These are phyloP conservation scores for Populus alba DNA, from an alignment of 345 rosid genomes.

Conservation along the genomic window DNA sequence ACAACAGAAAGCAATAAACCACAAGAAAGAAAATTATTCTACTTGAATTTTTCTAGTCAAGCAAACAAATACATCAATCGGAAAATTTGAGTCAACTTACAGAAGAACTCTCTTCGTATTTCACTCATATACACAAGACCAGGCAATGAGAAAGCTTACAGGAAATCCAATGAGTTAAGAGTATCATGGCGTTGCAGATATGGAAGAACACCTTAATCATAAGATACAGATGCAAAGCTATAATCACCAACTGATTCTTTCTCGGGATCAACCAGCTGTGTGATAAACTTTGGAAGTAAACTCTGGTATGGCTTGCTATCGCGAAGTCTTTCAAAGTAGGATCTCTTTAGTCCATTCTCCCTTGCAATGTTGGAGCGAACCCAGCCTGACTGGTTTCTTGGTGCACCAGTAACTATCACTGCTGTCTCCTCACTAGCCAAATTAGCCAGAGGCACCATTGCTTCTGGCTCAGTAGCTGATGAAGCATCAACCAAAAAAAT, in stretches of 20 bases:
- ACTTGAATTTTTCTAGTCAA: no score
- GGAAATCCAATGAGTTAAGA: neutral
- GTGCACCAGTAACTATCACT: constrained; percentile 30
- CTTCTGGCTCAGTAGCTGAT: constrained; percentile 37
- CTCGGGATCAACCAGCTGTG: neutral
- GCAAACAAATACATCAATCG: neutral
- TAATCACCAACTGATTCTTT: neutral
- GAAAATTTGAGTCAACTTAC: neutral
- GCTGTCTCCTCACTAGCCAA: constrained; percentile 26
- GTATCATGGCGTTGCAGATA: neutral
- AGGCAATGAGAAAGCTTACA: neutral
- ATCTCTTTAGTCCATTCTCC: constrained; percentile 19
- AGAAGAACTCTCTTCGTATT: neutral
- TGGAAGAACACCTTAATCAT: neutral
- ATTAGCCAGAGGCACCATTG: constrained; percentile 35
- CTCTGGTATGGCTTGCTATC: neutral
- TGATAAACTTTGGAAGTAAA: no score
- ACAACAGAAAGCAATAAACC: neutral
- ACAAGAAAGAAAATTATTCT: neutral
- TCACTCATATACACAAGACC: neutral
- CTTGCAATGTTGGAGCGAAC: constrained; percentile 35
- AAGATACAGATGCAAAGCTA: neutral
- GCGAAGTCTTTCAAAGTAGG: constrained; percentile 34
- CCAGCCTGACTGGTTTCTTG: constrained; percentile 11
- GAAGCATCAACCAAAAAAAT: constrained; percentile 36